These are phyloP conservation scores for Fusarium fujikuroi DNA, from an alignment of 2,329 filamentous ascomycete species.

Conservation along the genomic window DNA sequence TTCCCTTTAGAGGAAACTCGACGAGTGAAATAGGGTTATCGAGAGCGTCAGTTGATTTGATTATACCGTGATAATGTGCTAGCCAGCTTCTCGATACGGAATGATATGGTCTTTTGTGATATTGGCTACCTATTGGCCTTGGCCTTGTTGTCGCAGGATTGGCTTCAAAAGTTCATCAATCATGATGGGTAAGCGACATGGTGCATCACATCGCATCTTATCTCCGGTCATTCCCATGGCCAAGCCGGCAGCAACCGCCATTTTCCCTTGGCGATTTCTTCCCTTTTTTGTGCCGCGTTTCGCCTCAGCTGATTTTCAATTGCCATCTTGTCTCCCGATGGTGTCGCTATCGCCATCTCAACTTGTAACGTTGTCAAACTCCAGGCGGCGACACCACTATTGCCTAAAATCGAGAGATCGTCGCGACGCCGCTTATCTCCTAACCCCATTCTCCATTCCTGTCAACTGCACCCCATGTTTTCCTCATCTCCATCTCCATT, in stretches of 20 bases:
- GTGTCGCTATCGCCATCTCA: not conserved
- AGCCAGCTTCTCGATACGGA: constrained; percentile 23
- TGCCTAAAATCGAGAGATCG: not conserved
- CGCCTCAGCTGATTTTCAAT: not conserved
- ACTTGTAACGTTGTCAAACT: not conserved
- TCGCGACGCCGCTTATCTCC: constrained; percentile 5
- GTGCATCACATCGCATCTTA: not conserved
- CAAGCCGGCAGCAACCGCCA: constrained; percentile 23
- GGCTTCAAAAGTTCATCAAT: constrained; percentile 11
- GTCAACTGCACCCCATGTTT: constrained; percentile 15
- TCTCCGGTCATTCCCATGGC: constrained; percentile 26
- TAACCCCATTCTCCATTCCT: constrained; percentile 7
- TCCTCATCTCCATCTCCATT: constrained; percentile 4
- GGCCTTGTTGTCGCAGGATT: not conserved
- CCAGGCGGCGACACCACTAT: not conserved
- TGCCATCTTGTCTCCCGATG: not conserved
- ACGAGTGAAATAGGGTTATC: constrained; percentile 3
- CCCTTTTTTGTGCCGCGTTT: not conserved
- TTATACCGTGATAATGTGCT: constrained; percentile 4
- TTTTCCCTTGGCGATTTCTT: constrained; percentile 6
- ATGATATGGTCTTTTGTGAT: not conserved
- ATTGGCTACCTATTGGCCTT: not conserved
- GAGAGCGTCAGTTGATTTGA: not conserved
- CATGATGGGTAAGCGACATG: not conserved
- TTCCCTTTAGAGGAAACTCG: constrained; percentile 1